Conservation (phyloP, 352 stramenopile genomes). For the Pythium chondricola region DNA sequence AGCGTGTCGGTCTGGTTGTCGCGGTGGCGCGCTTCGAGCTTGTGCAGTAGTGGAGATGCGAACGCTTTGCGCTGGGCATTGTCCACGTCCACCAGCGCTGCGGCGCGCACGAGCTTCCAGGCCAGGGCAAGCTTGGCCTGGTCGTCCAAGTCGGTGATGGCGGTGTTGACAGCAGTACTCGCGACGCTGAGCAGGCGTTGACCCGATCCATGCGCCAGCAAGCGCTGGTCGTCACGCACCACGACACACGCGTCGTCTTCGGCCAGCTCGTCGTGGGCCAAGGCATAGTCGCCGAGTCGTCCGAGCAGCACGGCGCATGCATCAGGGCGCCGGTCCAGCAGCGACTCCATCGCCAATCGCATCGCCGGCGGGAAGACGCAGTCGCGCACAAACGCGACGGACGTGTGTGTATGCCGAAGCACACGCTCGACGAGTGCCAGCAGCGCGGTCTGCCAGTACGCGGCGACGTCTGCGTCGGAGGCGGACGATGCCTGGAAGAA, state of each 20-base stretch:
- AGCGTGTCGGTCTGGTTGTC: slow-evolving; percentile 5
- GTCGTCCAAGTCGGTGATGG: slow-evolving; percentile 7
- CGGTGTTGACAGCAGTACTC: not conserved
- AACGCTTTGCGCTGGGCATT: slow-evolving; percentile 36
- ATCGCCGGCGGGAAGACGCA: slow-evolving; percentile 59
- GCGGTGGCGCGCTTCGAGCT: slow-evolving; percentile 20
- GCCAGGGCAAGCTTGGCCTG: slow-evolving; percentile 28
- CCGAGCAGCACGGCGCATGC: slow-evolving; percentile 53
- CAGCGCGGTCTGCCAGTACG: slow-evolving; percentile 48
- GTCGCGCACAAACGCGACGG: slow-evolving; percentile 38
- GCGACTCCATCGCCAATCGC: slow-evolving; percentile 38
- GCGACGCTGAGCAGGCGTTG: slow-evolving; percentile 2
- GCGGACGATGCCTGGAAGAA: slow-evolving; percentile 31
- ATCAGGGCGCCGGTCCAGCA: slow-evolving; percentile 13
- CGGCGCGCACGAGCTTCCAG: slow-evolving; percentile 68
- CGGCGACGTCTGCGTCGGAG: slow-evolving; percentile 10
- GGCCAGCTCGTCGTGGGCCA: slow-evolving; percentile 38
- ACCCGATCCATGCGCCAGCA: slow-evolving; percentile 15
- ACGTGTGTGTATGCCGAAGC: slow-evolving; percentile 45
- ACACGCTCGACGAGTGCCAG: slow-evolving; percentile 41
- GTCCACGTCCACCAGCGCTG: slow-evolving; percentile 42
- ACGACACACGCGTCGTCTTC: slow-evolving; percentile 43
- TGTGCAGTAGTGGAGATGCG: slow-evolving; percentile 29
- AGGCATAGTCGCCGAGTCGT: slow-evolving; percentile 42
- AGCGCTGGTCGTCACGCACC: slow-evolving; percentile 31